phyloP scores from a whole-genome alignment of 495 filamentous ascomycete species.

The Lasiosphaeria miniovina region DNA sequence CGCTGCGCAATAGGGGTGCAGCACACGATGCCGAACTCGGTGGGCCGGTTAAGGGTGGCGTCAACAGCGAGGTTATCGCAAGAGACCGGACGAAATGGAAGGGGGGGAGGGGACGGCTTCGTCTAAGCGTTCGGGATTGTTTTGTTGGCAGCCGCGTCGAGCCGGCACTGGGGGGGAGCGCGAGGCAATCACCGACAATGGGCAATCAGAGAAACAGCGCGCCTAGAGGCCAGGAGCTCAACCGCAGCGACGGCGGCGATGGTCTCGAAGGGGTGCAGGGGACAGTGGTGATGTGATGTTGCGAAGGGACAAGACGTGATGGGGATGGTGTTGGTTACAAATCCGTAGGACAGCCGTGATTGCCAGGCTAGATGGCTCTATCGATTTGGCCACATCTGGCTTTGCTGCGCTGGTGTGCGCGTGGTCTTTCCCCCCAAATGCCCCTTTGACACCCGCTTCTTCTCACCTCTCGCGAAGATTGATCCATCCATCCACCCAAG shows the following conservation, averaged over 20 bases:
- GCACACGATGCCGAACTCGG: conserved; percentile 6
- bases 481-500: conserved; percentile 33
- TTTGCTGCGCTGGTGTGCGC: conserved; percentile 35
- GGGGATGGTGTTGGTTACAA: conserved; percentile 18
- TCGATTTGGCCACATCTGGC: conserved; percentile 35
- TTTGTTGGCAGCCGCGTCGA: background rate
- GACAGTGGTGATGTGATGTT: conserved; percentile 19
- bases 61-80: conserved; percentile 19
- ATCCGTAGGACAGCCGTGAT: conserved; percentile 23
- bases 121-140: background rate
- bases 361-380: conserved; percentile 27
- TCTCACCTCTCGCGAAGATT: conserved; percentile 35
- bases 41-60: conserved; percentile 3
- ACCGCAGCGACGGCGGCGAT: conserved; percentile 30
- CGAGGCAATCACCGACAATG: conserved; percentile 17
- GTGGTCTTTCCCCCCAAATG: conserved; percentile 34
- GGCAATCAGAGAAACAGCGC: conserved; percentile 16
- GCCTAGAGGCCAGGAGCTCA: conserved; percentile 4
- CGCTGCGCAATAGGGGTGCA: background rate
- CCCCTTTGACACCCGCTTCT: conserved; percentile 35
- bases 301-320: conserved; percentile 12
- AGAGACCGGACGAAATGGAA: conserved; percentile 15
- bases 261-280: conserved; percentile 23
- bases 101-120: background rate
- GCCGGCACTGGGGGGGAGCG: conserved; percentile 11